Base-by-base conservation (phyloP, 2,329 filamentous ascomycete species). In the Chaetomium globosum region DNA sequence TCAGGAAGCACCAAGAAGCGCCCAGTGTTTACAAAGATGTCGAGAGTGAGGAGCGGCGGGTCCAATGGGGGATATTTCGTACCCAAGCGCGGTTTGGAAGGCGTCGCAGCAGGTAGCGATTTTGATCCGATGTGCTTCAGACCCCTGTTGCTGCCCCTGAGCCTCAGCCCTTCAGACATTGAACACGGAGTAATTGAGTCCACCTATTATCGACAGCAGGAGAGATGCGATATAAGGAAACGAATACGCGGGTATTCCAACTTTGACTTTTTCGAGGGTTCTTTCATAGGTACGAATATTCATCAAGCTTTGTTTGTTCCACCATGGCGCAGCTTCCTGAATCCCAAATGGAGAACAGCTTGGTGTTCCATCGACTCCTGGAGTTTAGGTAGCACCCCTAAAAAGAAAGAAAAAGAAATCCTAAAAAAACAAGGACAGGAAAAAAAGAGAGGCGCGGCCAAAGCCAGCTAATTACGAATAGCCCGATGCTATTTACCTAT, bases 61-160 rank as follows among this genome's bases (percentile, higher is more conserved):
- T 61, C 63, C 51, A 60, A 51, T 56, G 36, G 19, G 30, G 49
- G 16, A 7, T 43, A 43, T n/a, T 43, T 43, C 16, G 43, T 23
- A 13, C 39, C 30, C 36, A 64, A 60, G 51, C 52, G 56, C 36
- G 19, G 56, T 64, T 64, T 63, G 46, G 51, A 59, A 60, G 21
- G 30, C 51, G 63, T 64, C 39, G 63, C 63, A 64, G 52, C 30
- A 16, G 43, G 52, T 36, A 10, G 43, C 30, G 51, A 19, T 28
- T 23, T 26, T 39, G 30, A 52, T 46, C 36, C 39, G 31, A 33
- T 52, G 21, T 46, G 63, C 51, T 49, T 57, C 63, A 55, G 1
- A 56, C 58, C 63, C 63, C 63, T 65, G 63, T n/a, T 23, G 28
- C n/a, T 36, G 43, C 63, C 63, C 52, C 57, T 56, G 61, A 28